A percentile compares a stretch with the other conserved stretches of the same genome.
These are phyloP conservation scores for Lactarius psammicola DNA, from an alignment of 768 basidiomycete species.

Conservation along the genomic window DNA sequence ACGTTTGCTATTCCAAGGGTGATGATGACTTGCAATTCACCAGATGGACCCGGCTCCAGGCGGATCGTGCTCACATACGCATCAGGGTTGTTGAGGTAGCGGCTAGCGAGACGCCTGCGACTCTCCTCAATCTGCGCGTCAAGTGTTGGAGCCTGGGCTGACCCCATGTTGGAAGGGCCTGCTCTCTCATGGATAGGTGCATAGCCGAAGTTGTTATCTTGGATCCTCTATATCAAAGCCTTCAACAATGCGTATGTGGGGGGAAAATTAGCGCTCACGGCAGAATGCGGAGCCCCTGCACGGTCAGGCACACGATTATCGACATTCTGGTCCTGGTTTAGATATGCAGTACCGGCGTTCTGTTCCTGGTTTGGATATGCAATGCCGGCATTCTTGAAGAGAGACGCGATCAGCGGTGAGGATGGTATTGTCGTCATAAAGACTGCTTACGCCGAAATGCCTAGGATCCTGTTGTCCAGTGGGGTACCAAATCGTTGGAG, in stretches of 20 bases:
- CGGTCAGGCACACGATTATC: neutral
- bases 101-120: constrained; percentile 3
- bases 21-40: constrained; percentile 2
- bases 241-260: neutral
- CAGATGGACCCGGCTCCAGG: neutral
- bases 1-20: neutral
- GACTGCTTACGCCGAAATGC: too few relatives aligned
- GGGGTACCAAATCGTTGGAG: neutral
- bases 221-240: neutral
- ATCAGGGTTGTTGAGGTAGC: constrained; percentile 8
- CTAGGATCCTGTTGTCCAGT: neutral
- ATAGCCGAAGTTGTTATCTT: neutral
- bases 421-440: too few relatives aligned
- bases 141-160: neutral
- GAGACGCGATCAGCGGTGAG: too few relatives aligned
- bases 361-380: too few relatives aligned
- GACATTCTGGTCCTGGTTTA: neutral
- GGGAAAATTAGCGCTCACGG: neutral
- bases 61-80: neutral
- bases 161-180: too few relatives aligned
- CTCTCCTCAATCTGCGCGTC: neutral
- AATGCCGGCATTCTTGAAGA: too few relatives aligned
- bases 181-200: neutral
- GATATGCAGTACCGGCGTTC: neutral
- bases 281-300: neutral